Evolutionary conservation across 352 stramenopile genomes (phyloP).

Genomic region (Peronospora destructor): DNA sequence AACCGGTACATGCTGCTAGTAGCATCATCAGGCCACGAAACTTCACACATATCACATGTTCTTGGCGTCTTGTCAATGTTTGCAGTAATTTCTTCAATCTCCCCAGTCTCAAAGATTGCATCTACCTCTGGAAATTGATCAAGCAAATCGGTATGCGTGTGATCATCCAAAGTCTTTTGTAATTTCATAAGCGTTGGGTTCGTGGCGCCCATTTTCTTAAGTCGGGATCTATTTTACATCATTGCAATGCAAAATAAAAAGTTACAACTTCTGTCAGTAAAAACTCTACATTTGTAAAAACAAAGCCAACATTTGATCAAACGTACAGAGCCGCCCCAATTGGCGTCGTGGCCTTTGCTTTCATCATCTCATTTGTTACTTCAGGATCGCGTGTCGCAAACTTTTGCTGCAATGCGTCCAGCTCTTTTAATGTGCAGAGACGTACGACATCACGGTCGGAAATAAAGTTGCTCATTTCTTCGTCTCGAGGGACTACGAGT

Average conservation of each 20-base stretch:
- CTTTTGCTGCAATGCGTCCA: conserved; percentile 57
- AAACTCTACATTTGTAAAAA: neutral
- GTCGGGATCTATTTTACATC: conserved; percentile 35
- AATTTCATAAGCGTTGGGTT: conserved; percentile 67
- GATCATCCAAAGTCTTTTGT: conserved; percentile 68
- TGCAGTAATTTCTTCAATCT: conserved; percentile 43
- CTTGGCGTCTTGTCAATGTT: conserved; percentile 8
- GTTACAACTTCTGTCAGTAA: neutral
- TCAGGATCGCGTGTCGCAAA: conserved; percentile 54
- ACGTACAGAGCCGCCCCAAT: conserved; percentile 51
- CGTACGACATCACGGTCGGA: conserved; percentile 66
- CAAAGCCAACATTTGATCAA: neutral
- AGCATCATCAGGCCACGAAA: conserved; percentile 72
- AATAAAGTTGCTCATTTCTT: conserved; percentile 57
- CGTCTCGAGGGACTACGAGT: conserved; percentile 44
- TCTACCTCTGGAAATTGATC: conserved; percentile 60
- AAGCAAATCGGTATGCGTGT: conserved; percentile 35
- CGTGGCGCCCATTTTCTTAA: conserved; percentile 56
- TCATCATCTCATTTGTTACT: conserved; percentile 61
- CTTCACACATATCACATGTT: conserved; percentile 76
- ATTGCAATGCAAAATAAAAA: neutral
- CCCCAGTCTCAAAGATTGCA: conserved; percentile 61
- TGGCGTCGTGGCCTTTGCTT: conserved; percentile 39
- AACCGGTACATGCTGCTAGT: conserved; percentile 49
- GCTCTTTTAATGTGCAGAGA: conserved; percentile 51